Base-by-base conservation (phyloP, 768 basidiomycete species). In the Daedaleopsis nitida region DNA sequence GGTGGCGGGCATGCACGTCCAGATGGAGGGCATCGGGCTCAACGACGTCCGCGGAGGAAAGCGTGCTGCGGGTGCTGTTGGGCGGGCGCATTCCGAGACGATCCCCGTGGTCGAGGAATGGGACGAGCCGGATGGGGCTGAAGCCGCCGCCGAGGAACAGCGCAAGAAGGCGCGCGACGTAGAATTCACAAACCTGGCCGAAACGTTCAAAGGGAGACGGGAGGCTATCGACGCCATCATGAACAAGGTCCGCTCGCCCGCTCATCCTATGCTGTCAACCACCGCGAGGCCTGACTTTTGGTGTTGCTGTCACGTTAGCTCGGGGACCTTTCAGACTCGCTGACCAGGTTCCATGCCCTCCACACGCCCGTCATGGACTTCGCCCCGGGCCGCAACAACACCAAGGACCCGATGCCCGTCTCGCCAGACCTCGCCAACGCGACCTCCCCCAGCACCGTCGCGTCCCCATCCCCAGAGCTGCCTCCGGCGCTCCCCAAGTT, bases 191-290 rank as follows among this genome's bases (percentile, higher is more conserved):
- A 84, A 78, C 62, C 77, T 91, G 38, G 82, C 87, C 9, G 81
- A 83, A 58, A 86, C 86, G 66, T 92, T 92, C 69, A 81, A 83
- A 54, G 86, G 86, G 27, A 80, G 87, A 57, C 90, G 86, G 69
- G 81, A 84, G 60, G 83, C 84, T 35, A 88, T 92, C 19, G 81
- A 84, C 55, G 81, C 78, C 34, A 88, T 93, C 35, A 92, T 92
- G 91, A 71, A 70, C 71, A 91, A 90, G 81, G 91, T 88, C 61
- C 39, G 11, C 27, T 62, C 39, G 11, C 27, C 61, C 39, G 11
- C 21, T 49, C 52, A 45, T 45, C 45, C n/a, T 59, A 19, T 19
- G 12, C 38, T 17, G 23, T 47, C 19, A 12, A n/a, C 34, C 27
- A 19, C 49, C 35, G 35, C 63, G 45, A 35, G 38, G 42, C 53